Base-by-base conservation (phyloP, 164 flowering plant genomes). In the Pachysandra terminalis region DNA sequence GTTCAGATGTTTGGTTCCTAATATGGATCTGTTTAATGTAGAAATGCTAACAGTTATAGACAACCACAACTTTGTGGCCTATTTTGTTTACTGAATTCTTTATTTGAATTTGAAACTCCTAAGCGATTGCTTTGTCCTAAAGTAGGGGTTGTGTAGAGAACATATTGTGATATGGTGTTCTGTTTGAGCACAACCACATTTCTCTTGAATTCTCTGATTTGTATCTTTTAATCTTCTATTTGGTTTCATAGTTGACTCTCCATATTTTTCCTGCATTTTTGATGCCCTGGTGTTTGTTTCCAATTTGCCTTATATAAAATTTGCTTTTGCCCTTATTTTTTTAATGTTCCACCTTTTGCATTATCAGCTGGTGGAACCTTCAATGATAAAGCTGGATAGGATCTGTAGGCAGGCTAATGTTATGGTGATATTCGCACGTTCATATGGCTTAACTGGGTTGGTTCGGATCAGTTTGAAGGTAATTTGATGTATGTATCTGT, bases 391-490 rank as follows among this genome's bases (percentile, higher is more conserved):
- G 79, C 86, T 92, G 74, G 99, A 95, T 75, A 86, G 77, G 75
- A 95, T 95, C 75, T 95, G 99, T 69, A 76, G 99, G 75, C 81
- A 83, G 55, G 88, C 94, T 35, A 83, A 88, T 77, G 85, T 90
- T 23, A 83, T 83, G 83, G 69, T 90, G 76, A 76, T 92, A 76
- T 77, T 88, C 80, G 99, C 97, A 73, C 98, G 98, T 51, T 92
- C 98, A 35, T 95, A 95, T 82, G 99, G 99, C 59, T 86, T 95
- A 53, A 89, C 96, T 68, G 99, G 99, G 62, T 74, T 92, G 77
- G 97, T 92, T 65, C 88, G 98, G 15, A 81, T 90, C 74, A 92
- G 98, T 82, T 74, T 95, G 81, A 95, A 95, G 99, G 99, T 95
- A 81, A 67, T 69, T 62, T 72, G 65, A 52, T 67, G 67, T 58